Evolutionary conservation across 1,284 basidiomycete genomes (phyloP).

Genomic region (Boletus sp.): DNA sequence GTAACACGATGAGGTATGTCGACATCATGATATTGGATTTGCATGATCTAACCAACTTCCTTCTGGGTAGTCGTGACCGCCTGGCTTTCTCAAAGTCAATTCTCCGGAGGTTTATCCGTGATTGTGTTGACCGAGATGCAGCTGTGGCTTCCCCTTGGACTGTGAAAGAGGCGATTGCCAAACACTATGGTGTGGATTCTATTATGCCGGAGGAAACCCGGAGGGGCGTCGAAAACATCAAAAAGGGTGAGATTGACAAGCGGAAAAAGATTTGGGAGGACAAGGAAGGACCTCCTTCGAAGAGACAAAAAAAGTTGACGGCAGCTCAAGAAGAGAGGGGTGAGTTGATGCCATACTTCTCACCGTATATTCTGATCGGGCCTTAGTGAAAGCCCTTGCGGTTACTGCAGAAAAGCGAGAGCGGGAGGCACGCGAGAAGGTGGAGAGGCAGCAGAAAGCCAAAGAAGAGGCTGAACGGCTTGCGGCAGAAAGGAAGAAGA

Average conservation of each 20-base stretch:
- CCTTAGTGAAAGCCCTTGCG: conserved; percentile 36
- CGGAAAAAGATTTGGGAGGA: conserved; percentile 85
- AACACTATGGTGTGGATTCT: conserved; percentile 77
- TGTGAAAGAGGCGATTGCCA: conserved; percentile 82
- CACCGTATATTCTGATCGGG: conserved; percentile 11
- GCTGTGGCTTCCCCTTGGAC: conserved; percentile 93
- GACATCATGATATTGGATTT: conserved; percentile 4
- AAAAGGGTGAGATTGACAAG: conserved; percentile 86
- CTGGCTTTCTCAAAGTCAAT: conserved; percentile 95
- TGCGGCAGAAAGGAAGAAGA: conserved; percentile 79
- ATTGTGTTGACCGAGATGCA: conserved; percentile 87
- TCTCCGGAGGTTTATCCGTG: conserved; percentile 91
- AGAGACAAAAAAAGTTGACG: conserved; percentile 77
- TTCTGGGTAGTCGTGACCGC: conserved; percentile 76
- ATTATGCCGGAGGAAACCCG: conserved; percentile 84
- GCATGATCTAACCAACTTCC: conserved; percentile 5
- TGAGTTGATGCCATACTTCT: conserved; percentile 29
- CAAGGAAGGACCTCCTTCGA: conserved; percentile 70
- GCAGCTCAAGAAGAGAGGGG: conserved; percentile 71
- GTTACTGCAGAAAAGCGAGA: conserved; percentile 55
- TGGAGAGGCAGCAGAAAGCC: conserved; percentile 59
- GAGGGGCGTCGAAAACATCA: conserved; percentile 72
- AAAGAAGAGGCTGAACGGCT: conserved; percentile 70
- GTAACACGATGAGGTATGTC: conserved; percentile 72
- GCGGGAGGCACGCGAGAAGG: conserved; percentile 62